A percentile compares a stretch with the other conserved stretches of the same genome.
Conservation (phyloP, 441 rosid genomes). For the Erodium texanum region DNA sequence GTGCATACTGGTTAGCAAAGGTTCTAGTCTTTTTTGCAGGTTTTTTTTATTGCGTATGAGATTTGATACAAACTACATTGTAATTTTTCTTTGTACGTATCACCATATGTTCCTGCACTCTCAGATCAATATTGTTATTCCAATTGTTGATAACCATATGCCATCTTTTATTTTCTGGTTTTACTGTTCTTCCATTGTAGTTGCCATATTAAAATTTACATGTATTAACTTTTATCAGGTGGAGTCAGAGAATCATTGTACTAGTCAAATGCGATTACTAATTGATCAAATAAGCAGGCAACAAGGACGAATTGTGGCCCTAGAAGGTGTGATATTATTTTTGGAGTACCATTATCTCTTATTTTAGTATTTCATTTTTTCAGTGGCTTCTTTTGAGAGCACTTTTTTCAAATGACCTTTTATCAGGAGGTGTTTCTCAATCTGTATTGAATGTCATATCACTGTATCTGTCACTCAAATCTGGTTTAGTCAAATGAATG, state of each 20-base stretch:
- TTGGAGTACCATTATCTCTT: not conserved
- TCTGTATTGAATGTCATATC: not conserved
- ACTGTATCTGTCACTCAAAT: not conserved
- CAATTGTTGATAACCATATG: not conserved
- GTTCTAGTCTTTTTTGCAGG: not conserved
- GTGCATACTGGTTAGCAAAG: not conserved
- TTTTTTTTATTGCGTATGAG: not conserved
- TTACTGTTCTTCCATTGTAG: not conserved
- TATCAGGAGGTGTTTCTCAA: not conserved
- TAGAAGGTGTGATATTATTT: constrained; percentile 45
- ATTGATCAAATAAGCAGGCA: constrained; percentile 81
- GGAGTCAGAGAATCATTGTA: constrained; percentile 72
- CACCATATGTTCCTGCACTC: not conserved
- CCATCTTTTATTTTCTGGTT: not conserved
- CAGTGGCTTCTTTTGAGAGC: not conserved
- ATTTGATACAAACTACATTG: not conserved
- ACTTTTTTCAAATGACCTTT: not conserved
- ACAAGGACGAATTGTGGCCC: constrained; percentile 58
- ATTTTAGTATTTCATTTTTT: not conserved
- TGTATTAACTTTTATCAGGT: constrained; percentile 29
- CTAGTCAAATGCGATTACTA: constrained; percentile 59
- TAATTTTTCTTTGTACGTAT: not conserved
- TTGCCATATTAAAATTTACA: not conserved
- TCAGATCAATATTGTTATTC: not conserved
- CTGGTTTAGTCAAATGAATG: not conserved